phyloP scores from a whole-genome alignment of 179 eudicot species.

The Beta lomatogona region DNA sequence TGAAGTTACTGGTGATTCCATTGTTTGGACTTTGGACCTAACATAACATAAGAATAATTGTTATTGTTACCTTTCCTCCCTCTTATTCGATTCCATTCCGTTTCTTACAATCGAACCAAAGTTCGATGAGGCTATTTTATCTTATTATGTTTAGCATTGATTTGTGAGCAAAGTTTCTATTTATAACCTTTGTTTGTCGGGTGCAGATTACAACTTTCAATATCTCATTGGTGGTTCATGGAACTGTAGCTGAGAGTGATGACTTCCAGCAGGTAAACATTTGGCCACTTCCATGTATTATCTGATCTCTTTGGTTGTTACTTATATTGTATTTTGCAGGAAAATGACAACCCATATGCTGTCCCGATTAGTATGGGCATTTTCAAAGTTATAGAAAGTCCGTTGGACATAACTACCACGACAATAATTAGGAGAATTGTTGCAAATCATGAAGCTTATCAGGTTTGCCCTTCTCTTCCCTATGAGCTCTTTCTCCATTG shows the following conservation, averaged over 20 bases:
- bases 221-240: constrained; percentile 91
- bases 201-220: constrained; percentile 88
- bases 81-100: too few relatives aligned
- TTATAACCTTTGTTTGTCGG: constrained; percentile 21
- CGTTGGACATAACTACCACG: constrained; percentile 85
- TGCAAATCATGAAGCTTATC: constrained; percentile 93
- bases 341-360: constrained; percentile 67
- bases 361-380: constrained; percentile 83
- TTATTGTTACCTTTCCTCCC: too few relatives aligned
- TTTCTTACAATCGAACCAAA: too few relatives aligned
- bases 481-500: neutral
- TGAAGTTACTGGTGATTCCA: too few relatives aligned
- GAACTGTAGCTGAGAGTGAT: constrained; percentile 85
- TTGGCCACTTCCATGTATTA: neutral
- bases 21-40: too few relatives aligned
- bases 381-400: constrained; percentile 78
- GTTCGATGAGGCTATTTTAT: neutral
- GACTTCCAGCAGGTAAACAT: constrained; percentile 63
- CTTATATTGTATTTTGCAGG: constrained; percentile 50
- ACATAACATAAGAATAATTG: too few relatives aligned
- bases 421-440: constrained; percentile 93
- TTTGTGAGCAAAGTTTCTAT: neutral
- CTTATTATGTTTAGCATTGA: neutral
- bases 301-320: constrained; percentile 3
- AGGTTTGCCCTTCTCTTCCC: constrained; percentile 45